phyloP scores from a whole-genome alignment of 2,329 filamentous ascomycete genomes.

The Paecilomyces formosus region DNA sequence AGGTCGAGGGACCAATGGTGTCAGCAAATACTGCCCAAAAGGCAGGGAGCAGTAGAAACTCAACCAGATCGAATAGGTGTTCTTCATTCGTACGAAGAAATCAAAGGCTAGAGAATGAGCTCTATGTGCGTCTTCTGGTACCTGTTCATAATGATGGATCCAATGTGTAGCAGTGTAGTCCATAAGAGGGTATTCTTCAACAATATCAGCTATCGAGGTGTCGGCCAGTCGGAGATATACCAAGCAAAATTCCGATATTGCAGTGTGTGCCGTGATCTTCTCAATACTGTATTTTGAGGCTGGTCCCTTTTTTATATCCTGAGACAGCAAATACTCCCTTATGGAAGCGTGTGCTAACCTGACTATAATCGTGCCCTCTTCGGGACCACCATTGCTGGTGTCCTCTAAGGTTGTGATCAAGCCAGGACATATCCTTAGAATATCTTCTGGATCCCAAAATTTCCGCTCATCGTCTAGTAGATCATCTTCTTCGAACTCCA shows the following conservation, averaged over 20 bases:
- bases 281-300: constrained; percentile 2
- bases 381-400: background rate
- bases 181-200: constrained; percentile 1
- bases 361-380: constrained; percentile 1
- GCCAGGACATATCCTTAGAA: constrained; percentile 4
- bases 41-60: background rate
- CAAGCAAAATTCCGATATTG: constrained; percentile 4
- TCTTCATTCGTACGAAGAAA: constrained; percentile 1
- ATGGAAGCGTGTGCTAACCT: constrained; percentile 5
- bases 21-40: no score
- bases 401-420: constrained; percentile 4
- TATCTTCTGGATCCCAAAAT: constrained; percentile 3
- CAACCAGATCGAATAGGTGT: constrained; percentile 1
- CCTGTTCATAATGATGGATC: constrained; percentile 4
- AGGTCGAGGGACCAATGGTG: background rate
- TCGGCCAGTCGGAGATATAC: constrained; percentile 2
- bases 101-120: constrained; percentile 2
- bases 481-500: constrained; percentile 1
- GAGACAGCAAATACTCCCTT: constrained; percentile 4
- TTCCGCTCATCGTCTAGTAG: background rate
- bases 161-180: constrained; percentile 1
- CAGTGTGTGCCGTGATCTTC: background rate
- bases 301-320: background rate
- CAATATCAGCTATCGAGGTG: background rate
- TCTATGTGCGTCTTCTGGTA: background rate